phyloP scores from a whole-genome alignment of 1,139 yeast genomes.

The Yamadazyma diospyri region DNA sequence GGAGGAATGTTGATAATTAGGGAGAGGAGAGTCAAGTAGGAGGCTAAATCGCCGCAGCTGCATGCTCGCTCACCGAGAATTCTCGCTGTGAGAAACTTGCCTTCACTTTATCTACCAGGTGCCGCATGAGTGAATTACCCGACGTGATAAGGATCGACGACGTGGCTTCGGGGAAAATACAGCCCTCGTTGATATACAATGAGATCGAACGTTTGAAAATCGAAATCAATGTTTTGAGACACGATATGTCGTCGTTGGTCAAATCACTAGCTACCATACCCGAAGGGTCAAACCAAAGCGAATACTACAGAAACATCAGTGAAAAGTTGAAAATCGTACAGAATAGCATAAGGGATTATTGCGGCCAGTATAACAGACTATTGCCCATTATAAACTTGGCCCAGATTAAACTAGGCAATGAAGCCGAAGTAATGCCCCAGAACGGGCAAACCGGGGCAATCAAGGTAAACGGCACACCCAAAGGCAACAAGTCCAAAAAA shows the following conservation, averaged over 20 bases:
- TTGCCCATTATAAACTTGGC: conserved; percentile 50
- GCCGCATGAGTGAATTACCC: conserved; percentile 21
- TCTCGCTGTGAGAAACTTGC: not conserved
- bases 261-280: conserved; percentile 39
- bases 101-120: not conserved
- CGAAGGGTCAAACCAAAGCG: conserved; percentile 33
- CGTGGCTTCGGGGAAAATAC: conserved; percentile 41
- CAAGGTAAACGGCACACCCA: conserved; percentile 5
- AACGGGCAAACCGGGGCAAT: conserved; percentile 2
- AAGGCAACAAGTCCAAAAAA: conserved; percentile 6
- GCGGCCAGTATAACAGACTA: conserved; percentile 41
- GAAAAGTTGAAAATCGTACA: conserved; percentile 34
- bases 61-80: not conserved
- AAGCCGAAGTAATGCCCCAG: conserved; percentile 29
- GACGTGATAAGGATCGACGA: conserved; percentile 45
- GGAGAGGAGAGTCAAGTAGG: conserved; percentile 11
- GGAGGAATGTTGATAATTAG: conserved; percentile 23
- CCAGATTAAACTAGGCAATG: conserved; percentile 48
- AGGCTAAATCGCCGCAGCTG: too few species aligned
- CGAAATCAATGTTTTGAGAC: conserved; percentile 42
- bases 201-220: conserved; percentile 42
- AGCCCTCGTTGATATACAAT: conserved; percentile 32
- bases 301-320: conserved; percentile 29
- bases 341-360: conserved; percentile 38
- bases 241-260: conserved; percentile 41